Conservation (phyloP, 371 early-diverging fungal genomes). For the Mucor circinelloides region DNA sequence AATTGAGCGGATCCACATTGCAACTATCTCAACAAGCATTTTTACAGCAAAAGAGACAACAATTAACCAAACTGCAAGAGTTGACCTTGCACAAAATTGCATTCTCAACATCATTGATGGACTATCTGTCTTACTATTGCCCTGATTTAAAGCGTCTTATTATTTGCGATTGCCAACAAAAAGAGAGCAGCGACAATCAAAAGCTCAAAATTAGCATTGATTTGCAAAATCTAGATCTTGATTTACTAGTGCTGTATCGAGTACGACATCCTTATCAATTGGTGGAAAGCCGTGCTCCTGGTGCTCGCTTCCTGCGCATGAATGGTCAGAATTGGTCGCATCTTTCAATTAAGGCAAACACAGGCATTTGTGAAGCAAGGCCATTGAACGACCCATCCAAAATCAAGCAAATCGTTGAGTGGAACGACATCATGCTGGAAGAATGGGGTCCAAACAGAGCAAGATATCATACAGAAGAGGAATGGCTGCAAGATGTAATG, state of each 20-base stretch:
- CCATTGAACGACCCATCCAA: background rate
- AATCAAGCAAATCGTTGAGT: background rate
- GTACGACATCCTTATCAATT: background rate
- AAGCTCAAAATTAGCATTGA: background rate
- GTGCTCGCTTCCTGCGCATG: background rate
- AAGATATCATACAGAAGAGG: background rate
- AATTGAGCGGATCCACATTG: background rate
- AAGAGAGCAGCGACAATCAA: background rate
- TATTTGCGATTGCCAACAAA: constrained; percentile 9
- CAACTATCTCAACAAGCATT: background rate
- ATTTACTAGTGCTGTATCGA: background rate
- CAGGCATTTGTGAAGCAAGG: background rate
- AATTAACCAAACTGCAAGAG: background rate
- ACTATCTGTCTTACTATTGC: background rate
- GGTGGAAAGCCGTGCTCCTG: background rate
- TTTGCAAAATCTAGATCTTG: background rate
- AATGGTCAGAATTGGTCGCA: background rate
- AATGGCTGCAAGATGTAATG: constrained; percentile 4
- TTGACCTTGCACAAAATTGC: background rate
- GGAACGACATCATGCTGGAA: background rate
- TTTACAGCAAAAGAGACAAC: background rate
- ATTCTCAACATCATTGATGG: background rate
- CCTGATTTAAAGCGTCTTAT: background rate
- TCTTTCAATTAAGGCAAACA: background rate
- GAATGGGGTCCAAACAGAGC: constrained; percentile 5